A percentile compares a stretch with the other conserved stretches of the same genome.
phyloP scores from a whole-genome alignment of 2,329 filamentous ascomycete species.

The Botrytis galanthina region DNA sequence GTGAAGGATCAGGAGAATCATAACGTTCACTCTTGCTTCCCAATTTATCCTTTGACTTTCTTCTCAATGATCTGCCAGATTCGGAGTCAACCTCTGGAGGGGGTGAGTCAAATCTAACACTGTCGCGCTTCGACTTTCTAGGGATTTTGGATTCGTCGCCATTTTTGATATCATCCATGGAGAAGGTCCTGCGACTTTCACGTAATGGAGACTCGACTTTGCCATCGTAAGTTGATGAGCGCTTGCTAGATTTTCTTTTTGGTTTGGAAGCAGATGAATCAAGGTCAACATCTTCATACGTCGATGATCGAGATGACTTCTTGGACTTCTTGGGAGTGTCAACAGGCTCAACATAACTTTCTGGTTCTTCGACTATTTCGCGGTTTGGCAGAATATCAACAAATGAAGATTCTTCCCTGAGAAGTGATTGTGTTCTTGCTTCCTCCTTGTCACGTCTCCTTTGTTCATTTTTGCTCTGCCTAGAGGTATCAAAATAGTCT shows the following conservation, averaged over 20 bases:
- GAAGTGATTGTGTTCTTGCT: slow-evolving; percentile 38
- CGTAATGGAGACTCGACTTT: slow-evolving; percentile 34
- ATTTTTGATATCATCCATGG: slow-evolving; percentile 36
- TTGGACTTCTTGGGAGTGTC: slow-evolving; percentile 36
- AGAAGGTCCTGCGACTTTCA: slow-evolving; percentile 33
- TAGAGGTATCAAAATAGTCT: slow-evolving; percentile 34
- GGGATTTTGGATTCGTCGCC: slow-evolving; percentile 40
- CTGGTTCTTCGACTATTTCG: slow-evolving; percentile 34
- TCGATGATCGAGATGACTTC: slow-evolving; percentile 36
- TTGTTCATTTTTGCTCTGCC: slow-evolving; percentile 50
- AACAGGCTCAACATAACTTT: slow-evolving; percentile 34
- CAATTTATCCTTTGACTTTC: slow-evolving; percentile 33
- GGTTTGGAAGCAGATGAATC: neutral
- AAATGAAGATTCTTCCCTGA: slow-evolving; percentile 31
- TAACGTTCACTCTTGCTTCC: slow-evolving; percentile 30
- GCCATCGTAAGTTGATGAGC: slow-evolving; percentile 40
- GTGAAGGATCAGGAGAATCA: slow-evolving; percentile 35
- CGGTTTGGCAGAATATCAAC: slow-evolving; percentile 25
- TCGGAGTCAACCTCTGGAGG: slow-evolving; percentile 27
- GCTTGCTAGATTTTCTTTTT: slow-evolving; percentile 37
- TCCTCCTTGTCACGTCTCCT: slow-evolving; percentile 48
- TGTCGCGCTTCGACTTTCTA: slow-evolving; percentile 41
- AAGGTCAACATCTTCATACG: slow-evolving; percentile 24
- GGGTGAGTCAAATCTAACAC: slow-evolving; percentile 32
- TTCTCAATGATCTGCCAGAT: slow-evolving; percentile 27